Evolutionary conservation across 495 filamentous ascomycete species (phyloP), one percentile per base, ranked within the genome.

Genomic region (Aspergillus sparsus): DNA sequence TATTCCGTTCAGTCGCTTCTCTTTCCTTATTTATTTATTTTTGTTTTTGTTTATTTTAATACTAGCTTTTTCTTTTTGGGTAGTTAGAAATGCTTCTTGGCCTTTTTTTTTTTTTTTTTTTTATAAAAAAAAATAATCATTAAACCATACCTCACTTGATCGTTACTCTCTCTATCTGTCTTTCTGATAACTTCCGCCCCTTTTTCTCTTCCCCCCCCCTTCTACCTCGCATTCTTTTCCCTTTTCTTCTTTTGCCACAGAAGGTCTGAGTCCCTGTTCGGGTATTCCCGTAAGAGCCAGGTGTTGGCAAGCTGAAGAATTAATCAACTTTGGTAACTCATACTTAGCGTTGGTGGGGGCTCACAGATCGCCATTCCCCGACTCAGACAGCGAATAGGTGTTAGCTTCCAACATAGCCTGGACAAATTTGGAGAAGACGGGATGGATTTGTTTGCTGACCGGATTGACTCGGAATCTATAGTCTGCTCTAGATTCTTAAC

Each of bases 301-400:
- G 37, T 10, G 37, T 41, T 41, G 7, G 10, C 37, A 41, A 15
- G 6, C 16, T 21, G 45, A 12, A 33, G 18, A 50, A 32, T 50
- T 10, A 50, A 31, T 51, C 49, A 51, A 51, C 49, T n/a, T n/a
- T 51, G 49, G 49, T 51, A 33, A 33, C 49, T 51, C 49, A 51
- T 51, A 6, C 32, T 33, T 51, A 34, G 49, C 49, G 21, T 34
- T 51, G 31, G 8, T 51, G 49, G 21, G 31, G 49, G 15, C 21
- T 5, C 32, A 51, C 27, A 51, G 49, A 51, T 32, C 9, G 32
- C 33, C 31, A 51, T 18, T 47, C 27, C 5, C 44, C 16, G n/a
- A 18, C 16, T 47, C 44, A n/a, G 18, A 9, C n/a, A 21, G 44
- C 6, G 44, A 47, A 16, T 16, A 18, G 10, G 44, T 47, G 10